phyloP scores from a whole-genome alignment of 1,139 yeast genomes.

The Zygosaccharomyces pseudobailii region DNA sequence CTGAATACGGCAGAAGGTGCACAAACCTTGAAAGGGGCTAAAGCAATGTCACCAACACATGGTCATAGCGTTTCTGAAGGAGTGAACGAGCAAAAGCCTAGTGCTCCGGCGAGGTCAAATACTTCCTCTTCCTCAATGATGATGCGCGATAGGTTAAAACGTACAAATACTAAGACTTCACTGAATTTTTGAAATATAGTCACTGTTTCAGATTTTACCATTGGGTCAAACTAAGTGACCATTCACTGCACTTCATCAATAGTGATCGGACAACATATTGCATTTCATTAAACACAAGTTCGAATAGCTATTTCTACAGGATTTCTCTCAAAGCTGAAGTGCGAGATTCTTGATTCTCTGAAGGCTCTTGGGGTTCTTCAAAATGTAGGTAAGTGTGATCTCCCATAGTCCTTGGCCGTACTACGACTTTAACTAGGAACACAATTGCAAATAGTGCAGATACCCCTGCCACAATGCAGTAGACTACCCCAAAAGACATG shows the following conservation, averaged over 20 bases:
- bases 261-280: not conserved
- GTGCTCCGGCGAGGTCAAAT: slow-evolving; percentile 5
- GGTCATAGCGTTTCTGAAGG: not conserved
- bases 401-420: slow-evolving; percentile 44
- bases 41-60: slow-evolving; percentile 1
- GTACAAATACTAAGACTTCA: slow-evolving; percentile 16
- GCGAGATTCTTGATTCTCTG: slow-evolving; percentile 11
- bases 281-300: not conserved
- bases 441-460: slow-evolving; percentile 44
- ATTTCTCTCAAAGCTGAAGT: slow-evolving; percentile 29
- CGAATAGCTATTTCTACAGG: slow-evolving; percentile 11
- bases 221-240: not conserved
- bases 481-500: slow-evolving; percentile 77
- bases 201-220: not conserved
- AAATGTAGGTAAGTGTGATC: slow-evolving; percentile 39
- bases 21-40: not conserved
- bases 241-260: not conserved
- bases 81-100: not conserved
- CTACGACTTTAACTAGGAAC: slow-evolving; percentile 43
- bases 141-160: slow-evolving; percentile 28
- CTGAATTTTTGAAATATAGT: not conserved
- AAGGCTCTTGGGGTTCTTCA: slow-evolving; percentile 24
- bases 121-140: slow-evolving; percentile 18
- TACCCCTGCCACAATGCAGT: slow-evolving; percentile 90
- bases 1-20: slow-evolving; percentile 1